These are phyloP conservation scores for Plantago lanceolata DNA, from an alignment of 305 asterid species.

Conservation along the genomic window DNA sequence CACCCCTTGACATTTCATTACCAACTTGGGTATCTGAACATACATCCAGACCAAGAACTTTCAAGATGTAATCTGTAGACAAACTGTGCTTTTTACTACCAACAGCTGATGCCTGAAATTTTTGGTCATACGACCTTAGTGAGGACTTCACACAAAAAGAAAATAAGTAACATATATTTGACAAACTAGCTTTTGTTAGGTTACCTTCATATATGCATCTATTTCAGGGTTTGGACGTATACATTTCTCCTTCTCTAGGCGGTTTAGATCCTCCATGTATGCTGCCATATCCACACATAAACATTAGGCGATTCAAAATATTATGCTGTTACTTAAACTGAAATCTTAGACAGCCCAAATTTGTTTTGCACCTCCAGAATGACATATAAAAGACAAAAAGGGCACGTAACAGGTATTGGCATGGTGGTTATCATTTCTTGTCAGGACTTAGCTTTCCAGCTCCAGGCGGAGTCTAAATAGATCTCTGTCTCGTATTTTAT, in stretches of 20 bases:
- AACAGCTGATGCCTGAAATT: conserved; percentile 60
- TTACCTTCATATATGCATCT: conserved; percentile 92
- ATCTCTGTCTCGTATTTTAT: no score
- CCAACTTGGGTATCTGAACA: conserved; percentile 81
- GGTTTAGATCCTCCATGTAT: conserved; percentile 59
- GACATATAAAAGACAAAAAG: no score
- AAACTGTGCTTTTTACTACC: conserved; percentile 68
- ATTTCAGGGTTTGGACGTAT: conserved; percentile 78
- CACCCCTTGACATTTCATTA: conserved; percentile 80
- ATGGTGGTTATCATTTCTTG: no score
- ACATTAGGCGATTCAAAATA: conserved; percentile 1
- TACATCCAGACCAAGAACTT: conserved; percentile 77
- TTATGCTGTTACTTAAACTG: neutral
- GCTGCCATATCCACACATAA: conserved; percentile 35
- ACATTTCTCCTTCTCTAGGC: conserved; percentile 58
- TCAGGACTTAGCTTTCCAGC: no score
- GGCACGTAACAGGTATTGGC: no score
- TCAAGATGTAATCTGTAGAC: conserved; percentile 70
- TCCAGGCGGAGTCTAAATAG: no score
- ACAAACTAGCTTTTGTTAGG: conserved; percentile 1
- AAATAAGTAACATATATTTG: neutral
- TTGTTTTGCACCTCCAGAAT: no score
- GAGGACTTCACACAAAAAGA: conserved; percentile 1
- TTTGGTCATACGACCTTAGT: neutral
- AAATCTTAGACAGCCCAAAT: no score